phyloP scores from a whole-genome alignment of 768 basidiomycete species.

The Psilocybe tampanensis region DNA sequence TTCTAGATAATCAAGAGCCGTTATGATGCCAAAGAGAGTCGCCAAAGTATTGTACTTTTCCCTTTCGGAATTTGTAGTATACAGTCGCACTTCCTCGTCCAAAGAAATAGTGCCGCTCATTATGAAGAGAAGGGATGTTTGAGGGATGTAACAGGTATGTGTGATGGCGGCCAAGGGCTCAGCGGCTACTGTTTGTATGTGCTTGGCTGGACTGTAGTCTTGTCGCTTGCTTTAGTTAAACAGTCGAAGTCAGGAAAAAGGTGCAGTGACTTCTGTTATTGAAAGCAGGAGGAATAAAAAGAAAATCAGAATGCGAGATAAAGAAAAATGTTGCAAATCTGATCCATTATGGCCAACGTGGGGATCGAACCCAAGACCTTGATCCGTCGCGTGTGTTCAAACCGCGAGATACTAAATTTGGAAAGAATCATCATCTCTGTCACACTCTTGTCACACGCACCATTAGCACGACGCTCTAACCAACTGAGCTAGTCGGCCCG shows the following conservation, averaged over 20 bases:
- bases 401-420: conserved; percentile 40
- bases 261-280: too few species aligned
- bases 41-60: conserved; percentile 88
- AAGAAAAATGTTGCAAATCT: background rate
- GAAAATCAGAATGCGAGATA: background rate
- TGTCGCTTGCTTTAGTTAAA: too few species aligned
- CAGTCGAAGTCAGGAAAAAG: too few species aligned
- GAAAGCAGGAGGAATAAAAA: too few species aligned
- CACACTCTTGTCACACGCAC: too few species aligned
- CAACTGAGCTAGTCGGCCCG: conserved; percentile 90
- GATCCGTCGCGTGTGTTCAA: too few species aligned
- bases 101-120: conserved; percentile 37
- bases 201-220: too few species aligned
- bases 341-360: conserved; percentile 59
- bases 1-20: conserved; percentile 92
- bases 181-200: too few species aligned
- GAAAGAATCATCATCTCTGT: too few species aligned
- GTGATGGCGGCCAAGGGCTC: too few species aligned
- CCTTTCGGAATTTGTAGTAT: conserved; percentile 84
- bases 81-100: conserved; percentile 92
- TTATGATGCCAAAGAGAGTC: conserved; percentile 90
- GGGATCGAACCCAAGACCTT: conserved; percentile 85
- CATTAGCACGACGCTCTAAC: conserved; percentile 94
- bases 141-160: background rate
- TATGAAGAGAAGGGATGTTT: background rate